phyloP scores from a whole-genome alignment of 73 alveolate species.

The Uronychia binucleata region DNA sequence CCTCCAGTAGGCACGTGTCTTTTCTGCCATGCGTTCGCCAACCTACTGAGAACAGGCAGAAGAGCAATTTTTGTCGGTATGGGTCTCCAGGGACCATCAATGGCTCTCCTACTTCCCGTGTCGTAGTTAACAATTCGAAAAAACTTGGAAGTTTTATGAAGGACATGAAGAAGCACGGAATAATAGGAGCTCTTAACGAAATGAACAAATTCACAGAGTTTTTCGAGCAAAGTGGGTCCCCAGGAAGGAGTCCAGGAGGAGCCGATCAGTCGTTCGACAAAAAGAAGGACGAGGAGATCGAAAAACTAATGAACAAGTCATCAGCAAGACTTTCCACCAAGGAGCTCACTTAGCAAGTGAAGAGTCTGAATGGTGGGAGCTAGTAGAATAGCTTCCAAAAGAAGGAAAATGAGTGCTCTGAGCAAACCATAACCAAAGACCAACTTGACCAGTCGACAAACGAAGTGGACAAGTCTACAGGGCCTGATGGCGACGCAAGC shows the following conservation, averaged over 20 bases:
- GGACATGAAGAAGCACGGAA: constrained; percentile 19
- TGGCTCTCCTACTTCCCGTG: neutral
- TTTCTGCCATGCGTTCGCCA: neutral
- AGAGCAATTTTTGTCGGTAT: neutral
- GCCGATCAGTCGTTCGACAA: neutral
- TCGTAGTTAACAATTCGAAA: too few relatives aligned
- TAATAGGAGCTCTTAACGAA: constrained; percentile 2
- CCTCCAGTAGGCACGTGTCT: neutral
- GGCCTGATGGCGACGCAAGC: neutral
- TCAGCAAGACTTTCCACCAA: too few relatives aligned
- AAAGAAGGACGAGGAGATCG: neutral
- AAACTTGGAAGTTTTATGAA: neutral
- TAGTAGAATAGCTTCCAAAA: neutral
- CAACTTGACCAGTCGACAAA: neutral
- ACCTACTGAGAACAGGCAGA: neutral
- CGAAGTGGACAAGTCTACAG: neutral
- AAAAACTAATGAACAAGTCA: neutral
- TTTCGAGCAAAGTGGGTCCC: neutral
- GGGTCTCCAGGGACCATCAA: constrained; percentile 11
- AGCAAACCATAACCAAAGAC: neutral
- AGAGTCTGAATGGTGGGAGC: neutral
- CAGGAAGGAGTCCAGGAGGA: neutral
- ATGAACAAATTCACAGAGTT: constrained; percentile 11
- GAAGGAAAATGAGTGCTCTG: too few relatives aligned
- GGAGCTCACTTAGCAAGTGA: too few relatives aligned